phyloP scores from a whole-genome alignment of 2,329 filamentous ascomycete species.

The Graphilbum fragrans region DNA sequence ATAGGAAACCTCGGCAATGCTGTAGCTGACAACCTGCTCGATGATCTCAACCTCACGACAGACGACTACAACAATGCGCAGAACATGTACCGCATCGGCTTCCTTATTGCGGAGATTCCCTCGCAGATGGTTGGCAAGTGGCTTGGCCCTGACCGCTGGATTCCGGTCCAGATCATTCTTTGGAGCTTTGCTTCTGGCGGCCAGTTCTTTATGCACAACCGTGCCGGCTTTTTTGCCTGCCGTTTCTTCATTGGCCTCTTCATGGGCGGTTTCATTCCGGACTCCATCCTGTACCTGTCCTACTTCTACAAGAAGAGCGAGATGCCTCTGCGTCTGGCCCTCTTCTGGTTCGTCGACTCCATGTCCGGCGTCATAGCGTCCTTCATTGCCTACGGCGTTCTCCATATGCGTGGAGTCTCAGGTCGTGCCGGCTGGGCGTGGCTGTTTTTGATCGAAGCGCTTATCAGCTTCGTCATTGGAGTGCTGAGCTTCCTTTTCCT shows the following conservation, averaged over 20 bases:
- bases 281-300: slow-evolving; percentile 14
- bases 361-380: slow-evolving; percentile 20
- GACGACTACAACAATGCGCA: slow-evolving; percentile 38
- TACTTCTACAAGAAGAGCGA: slow-evolving; percentile 20
- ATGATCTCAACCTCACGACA: slow-evolving; percentile 30
- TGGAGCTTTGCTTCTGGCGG: slow-evolving; percentile 18
- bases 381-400: slow-evolving; percentile 22
- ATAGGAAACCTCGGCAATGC: slow-evolving; percentile 49
- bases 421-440: slow-evolving; percentile 29
- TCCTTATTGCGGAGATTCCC: slow-evolving; percentile 42
- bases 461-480: slow-evolving; percentile 36
- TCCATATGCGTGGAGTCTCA: slow-evolving; percentile 23
- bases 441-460: slow-evolving; percentile 44
- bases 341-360: slow-evolving; percentile 25
- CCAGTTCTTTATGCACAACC: slow-evolving; percentile 15
- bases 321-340: slow-evolving; percentile 22
- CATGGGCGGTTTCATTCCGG: slow-evolving; percentile 14
- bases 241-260: slow-evolving; percentile 1
- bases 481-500: slow-evolving; percentile 37
- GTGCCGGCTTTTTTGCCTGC: slow-evolving; percentile 6
- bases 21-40: slow-evolving; percentile 47
- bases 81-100: slow-evolving; percentile 36
- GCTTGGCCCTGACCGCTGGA: slow-evolving; percentile 21
- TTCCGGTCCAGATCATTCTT: slow-evolving; percentile 19
- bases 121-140: slow-evolving; percentile 49